Base-by-base conservation (phyloP, 1,284 basidiomycete genomes). In the Ganoderma leucocontextum region DNA sequence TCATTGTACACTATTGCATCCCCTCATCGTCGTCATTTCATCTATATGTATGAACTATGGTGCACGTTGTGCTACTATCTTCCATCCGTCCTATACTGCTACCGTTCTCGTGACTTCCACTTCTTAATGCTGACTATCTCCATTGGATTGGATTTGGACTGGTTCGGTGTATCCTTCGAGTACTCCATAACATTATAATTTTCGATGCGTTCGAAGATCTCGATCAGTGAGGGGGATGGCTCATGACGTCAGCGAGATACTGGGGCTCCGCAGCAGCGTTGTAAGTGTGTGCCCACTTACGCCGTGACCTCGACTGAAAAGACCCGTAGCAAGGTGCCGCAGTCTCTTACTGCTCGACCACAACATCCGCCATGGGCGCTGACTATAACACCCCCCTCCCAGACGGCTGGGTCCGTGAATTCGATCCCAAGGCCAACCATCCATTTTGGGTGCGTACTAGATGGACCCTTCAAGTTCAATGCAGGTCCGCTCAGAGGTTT, bases 371-470 rank as follows among this genome's bases (percentile, higher is more conserved):
- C 65, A 78, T 76, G 75, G 70, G 62, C 3, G n/a, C 55, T n/a
- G 22, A 60, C 61, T 73, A 75, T 65, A 68, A 74, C 42, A 60
- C 66, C 55, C 70, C 72, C 22, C 73, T 91, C 15, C 91, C 91
- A 4, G 79, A 84, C 42, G 91, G 91, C 25, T 93, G 91, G 91
- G 78, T 89, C 22, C 80, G 84, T 69, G 84, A 91, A 73, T 79
- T 81, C 41, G 88, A 91, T 70, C 69, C 79, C 5, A 78, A 75
- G 35, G 78, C 81, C 10, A 79, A 82, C 4, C 84, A 85, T 71
- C 79, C 81, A 4, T 90, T 82, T 74, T 84, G 81, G 78, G 83
- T 84, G 65, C 38, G 80, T 75, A n/a, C n/a, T n/a, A 22, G 47
- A 12, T 58, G 55, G 19, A 22, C 47, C n/a, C 22, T 36, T 36